Evolutionary conservation across 805 yeast species (phyloP).

Genomic region (Nakazawaea molendinolei): DNA sequence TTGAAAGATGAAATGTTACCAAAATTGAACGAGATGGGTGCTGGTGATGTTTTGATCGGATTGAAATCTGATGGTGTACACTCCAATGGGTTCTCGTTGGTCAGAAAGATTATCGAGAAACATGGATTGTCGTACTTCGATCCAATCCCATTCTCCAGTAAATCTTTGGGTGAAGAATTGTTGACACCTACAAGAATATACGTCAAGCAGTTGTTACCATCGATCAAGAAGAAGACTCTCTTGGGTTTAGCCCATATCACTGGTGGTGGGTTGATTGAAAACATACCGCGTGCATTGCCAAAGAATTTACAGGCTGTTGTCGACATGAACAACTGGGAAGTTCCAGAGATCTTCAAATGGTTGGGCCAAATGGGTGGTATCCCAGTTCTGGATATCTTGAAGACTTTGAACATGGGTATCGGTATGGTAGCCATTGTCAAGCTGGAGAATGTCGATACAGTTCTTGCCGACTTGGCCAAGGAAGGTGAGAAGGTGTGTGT

Average conservation of each 20-base stretch:
- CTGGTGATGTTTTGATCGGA: constrained; percentile 82
- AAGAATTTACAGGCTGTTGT: constrained; percentile 68
- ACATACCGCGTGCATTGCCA: constrained; percentile 93
- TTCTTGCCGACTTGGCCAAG: constrained; percentile 42
- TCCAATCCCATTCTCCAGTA: constrained; percentile 77
- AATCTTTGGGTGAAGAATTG: constrained; percentile 78
- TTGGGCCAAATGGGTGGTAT: constrained; percentile 87
- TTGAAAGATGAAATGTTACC: constrained; percentile 72
- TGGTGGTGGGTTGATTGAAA: constrained; percentile 97
- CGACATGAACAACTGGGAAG: constrained; percentile 74
- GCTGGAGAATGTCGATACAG: constrained; percentile 54
- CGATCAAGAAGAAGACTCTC: constrained; percentile 58
- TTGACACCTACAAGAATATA: constrained; percentile 90
- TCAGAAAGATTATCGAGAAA: constrained; percentile 83
- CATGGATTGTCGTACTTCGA: constrained; percentile 66
- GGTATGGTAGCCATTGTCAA: constrained; percentile 92
- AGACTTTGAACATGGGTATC: constrained; percentile 92
- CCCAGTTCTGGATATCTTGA: constrained; percentile 75
- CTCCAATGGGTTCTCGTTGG: constrained; percentile 93
- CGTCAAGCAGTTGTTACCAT: constrained; percentile 81
- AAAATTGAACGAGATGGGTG: constrained; percentile 52
- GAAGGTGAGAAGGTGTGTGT: constrained; percentile 72
- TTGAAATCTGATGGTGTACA: constrained; percentile 89
- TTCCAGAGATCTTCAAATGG: constrained; percentile 91
- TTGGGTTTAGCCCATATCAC: constrained; percentile 95